Evolutionary conservation across 345 rosid species (phyloP), one percentile per base, ranked within the genome.

Genomic region (Abelmoschus esculentus): DNA sequence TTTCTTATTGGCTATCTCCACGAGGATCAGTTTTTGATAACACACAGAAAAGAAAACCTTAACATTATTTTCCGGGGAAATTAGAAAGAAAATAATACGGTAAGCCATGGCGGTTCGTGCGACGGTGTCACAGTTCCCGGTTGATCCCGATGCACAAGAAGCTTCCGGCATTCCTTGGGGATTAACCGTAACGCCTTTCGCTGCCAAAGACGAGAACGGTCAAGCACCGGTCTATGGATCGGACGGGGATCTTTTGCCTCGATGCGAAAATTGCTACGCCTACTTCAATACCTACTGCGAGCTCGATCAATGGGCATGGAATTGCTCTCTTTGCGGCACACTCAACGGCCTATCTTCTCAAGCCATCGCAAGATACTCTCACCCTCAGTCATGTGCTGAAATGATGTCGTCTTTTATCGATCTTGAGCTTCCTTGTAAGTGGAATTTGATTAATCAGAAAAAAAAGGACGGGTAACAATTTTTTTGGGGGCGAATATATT

Each of bases 231-330:
- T 76, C 10, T 88, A 81, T 75, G 99, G 99, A 81, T 87, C 87
- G 57, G 85, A 85, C 66, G 98, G 96, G 4, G 80, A 91, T 32
- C 74, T 86, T 69, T 77, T 95, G 14, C 99, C 99, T 60, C 85
- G 98, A 53, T 91, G 97, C 85, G 99, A 95, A 75, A 87, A 90
- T 74, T 91, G 98, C 62, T 95, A 85, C 71, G 98, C 89, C 1
- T 92, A 95, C 89, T 95, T 95, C 87, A 95, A 87, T 71, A 86
- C 90, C 13, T 91, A 83, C 78, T 89, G 99, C 61, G 93, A 90
- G 66, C 86, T 95, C 66, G 99, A 95, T 18, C 92, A 92, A 70
- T 92, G 99, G 99, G 90, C 93, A 17, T 95, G 99, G 99, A 81
- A 61, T 62, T 95, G 98, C 81, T 72, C 97, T 46, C 93, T 90